phyloP scores from a whole-genome alignment of 2,329 filamentous ascomycete species.

The Fusarium verrucosum region DNA sequence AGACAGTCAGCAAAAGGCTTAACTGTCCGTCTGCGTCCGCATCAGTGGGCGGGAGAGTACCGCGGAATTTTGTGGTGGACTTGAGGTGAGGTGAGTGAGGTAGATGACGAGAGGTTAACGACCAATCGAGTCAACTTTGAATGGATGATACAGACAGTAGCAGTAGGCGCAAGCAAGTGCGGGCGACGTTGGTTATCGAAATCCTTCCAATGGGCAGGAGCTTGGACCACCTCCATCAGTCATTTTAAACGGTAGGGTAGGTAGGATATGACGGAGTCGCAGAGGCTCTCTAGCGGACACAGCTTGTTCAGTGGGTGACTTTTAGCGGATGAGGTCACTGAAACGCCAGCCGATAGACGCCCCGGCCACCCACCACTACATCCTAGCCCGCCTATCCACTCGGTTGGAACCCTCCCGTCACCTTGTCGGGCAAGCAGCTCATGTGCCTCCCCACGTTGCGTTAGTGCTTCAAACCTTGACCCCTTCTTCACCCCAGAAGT shows the following conservation, averaged over 20 bases:
- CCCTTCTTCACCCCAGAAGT: conserved; percentile 17
- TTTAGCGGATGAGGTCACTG: conserved; percentile 42
- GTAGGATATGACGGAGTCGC: conserved; percentile 21
- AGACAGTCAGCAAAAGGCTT: conserved; percentile 35
- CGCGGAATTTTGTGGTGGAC: conserved; percentile 11
- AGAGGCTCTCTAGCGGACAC: conserved; percentile 17
- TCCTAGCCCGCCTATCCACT: neutral
- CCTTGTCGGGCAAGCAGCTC: conserved; percentile 16
- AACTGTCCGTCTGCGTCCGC: conserved; percentile 38
- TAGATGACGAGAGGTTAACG: conserved; percentile 38
- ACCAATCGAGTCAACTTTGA: conserved; percentile 35
- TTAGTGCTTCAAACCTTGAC: conserved; percentile 30
- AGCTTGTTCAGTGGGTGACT: conserved; percentile 30
- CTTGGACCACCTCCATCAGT: conserved; percentile 42
- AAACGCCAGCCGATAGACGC: conserved; percentile 15
- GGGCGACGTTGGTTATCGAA: conserved; percentile 44
- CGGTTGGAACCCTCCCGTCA: conserved; percentile 6
- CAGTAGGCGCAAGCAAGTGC: conserved; percentile 20
- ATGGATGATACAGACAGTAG: conserved; percentile 33
- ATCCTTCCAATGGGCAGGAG: conserved; percentile 35
- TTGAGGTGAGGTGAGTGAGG: conserved; percentile 28
- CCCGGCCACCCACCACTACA: conserved; percentile 18
- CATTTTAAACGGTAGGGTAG: conserved; percentile 16
- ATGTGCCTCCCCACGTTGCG: conserved; percentile 11
- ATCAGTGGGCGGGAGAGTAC: conserved; percentile 34